Evolutionary conservation across 371 early-diverging fungal species (phyloP), one percentile per base, ranked within the genome.

Genomic region (Entomophthora muscae): DNA sequence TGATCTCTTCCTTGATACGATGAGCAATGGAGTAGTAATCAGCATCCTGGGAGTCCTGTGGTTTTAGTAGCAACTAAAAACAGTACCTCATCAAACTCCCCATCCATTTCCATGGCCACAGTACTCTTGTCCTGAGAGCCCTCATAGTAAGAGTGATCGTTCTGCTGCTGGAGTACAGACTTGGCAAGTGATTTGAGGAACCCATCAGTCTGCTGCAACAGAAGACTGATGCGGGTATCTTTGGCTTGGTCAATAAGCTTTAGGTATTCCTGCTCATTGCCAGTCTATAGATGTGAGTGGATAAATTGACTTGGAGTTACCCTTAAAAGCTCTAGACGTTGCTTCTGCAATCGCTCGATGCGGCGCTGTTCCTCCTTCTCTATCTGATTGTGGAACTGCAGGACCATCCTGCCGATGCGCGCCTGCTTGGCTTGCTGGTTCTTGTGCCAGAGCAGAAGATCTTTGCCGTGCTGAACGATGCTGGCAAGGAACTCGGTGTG

Each of bases 181-280:
- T 77, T 75, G 1, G 88, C 82, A 1, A 97, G 75, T n/a, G 82
- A 81, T 5, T 77, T 76, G 28, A 97, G 77, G 72, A 89, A 97
- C 33, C 78, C 64, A 67, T 90, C 84, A 1, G 98, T 97, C 74
- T 95, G 94, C 61, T 75, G 70, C 57, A 97, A 72, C 65, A 97
- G 70, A 68, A 90, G 83, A 23, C 88, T 83, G 64, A 95, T 83
- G 69, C 95, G 91, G 22, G 88, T 92, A 70, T 95, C 92, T 72
- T 97, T 97, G 28, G 88, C 85, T 73, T 92, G 76, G 71, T 93
- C 93, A 64, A 97, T 80, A 57, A 97, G 82, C 68, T 89, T 86
- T 68, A 94, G 72, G 71, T 97, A 95, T 0, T 90, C 94, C 64
- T 90, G 93, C 73, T 97, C 98, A 75, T 95, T 91, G 76, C 91